phyloP scores from a whole-genome alignment of 139 green algal species.

The Yamagishiella unicocca region DNA sequence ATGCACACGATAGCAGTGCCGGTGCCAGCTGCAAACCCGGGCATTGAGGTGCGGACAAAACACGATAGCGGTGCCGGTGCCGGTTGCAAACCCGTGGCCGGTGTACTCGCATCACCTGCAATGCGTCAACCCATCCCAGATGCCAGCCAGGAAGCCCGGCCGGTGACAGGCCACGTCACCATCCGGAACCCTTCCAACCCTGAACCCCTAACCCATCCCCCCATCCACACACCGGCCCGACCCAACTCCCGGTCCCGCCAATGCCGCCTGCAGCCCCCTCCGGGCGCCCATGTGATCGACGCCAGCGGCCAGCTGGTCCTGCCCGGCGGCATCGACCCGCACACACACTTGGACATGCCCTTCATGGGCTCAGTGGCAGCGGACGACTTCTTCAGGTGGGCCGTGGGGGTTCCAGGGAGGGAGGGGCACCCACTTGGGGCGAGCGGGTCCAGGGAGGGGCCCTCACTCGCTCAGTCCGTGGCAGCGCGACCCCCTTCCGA shows the following conservation, averaged over 20 bases:
- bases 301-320: conserved; percentile 88
- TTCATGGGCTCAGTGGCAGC: conserved; percentile 90
- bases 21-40: not conserved
- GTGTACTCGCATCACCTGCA: too few species aligned
- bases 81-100: not conserved
- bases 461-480: not conserved
- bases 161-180: too few species aligned
- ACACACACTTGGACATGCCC: conserved; percentile 97
- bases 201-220: not conserved
- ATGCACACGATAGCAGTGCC: not conserved
- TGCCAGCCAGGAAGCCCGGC: too few species aligned
- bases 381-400: conserved; percentile 87
- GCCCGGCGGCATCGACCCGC: conserved; percentile 97
- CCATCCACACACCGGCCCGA: too few species aligned
- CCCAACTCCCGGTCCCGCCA: too few species aligned
- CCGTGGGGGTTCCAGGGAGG: not conserved
- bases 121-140: too few species aligned
- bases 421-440: not conserved
- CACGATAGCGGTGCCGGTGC: not conserved
- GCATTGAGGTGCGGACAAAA: conserved; percentile 65
- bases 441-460: not conserved
- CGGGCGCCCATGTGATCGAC: conserved; percentile 75
- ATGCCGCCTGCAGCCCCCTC: conserved; percentile 42
- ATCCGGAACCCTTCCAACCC: not conserved
- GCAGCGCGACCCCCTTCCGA: too few species aligned